Evolutionary conservation across 805 yeast genomes (phyloP).

Genomic region (Kazachstania kunashirensis): DNA sequence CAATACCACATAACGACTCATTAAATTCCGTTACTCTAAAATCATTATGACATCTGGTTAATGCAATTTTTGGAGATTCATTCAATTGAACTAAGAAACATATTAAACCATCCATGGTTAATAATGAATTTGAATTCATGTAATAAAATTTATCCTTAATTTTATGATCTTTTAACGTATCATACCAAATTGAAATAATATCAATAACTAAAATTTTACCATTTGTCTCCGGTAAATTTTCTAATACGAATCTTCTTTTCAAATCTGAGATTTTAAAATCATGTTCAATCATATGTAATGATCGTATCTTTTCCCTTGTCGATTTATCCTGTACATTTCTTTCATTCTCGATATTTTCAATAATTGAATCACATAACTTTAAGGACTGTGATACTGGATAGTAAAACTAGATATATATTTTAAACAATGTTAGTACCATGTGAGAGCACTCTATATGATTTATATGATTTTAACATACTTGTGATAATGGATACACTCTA

Average conservation of each 20-base stretch:
- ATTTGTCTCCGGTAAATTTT: neutral
- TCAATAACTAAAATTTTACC: slow-evolving; percentile 15
- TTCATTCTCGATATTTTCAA: slow-evolving; percentile 1
- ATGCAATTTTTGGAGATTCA: slow-evolving; percentile 17
- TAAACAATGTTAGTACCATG: too few relatives aligned
- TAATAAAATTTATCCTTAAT: slow-evolving; percentile 3
- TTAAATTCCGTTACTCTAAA: neutral
- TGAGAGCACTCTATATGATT: too few relatives aligned
- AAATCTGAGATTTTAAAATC: slow-evolving; percentile 14
- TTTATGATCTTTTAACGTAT: neutral
- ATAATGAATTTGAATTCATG: slow-evolving; percentile 16
- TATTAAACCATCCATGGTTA: slow-evolving; percentile 15
- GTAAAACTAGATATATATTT: slow-evolving; percentile 6
- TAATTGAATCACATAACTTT: slow-evolving; percentile 6
- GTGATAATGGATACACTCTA: slow-evolving; percentile 17
- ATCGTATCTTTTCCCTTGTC: slow-evolving; percentile 1
- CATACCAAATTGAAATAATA: slow-evolving; percentile 10
- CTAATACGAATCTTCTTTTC: slow-evolving; percentile 8
- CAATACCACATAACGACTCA: slow-evolving; percentile 12
- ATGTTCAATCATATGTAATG: slow-evolving; percentile 21
- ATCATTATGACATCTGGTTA: slow-evolving; percentile 14
- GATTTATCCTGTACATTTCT: slow-evolving; percentile 3
- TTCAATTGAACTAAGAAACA: slow-evolving; percentile 17
- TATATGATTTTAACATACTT: neutral
- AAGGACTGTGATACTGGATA: slow-evolving; percentile 10